These are phyloP conservation scores for Lasiosphaeria ovina DNA, from an alignment of 495 filamentous ascomycete species.

Conservation along the genomic window DNA sequence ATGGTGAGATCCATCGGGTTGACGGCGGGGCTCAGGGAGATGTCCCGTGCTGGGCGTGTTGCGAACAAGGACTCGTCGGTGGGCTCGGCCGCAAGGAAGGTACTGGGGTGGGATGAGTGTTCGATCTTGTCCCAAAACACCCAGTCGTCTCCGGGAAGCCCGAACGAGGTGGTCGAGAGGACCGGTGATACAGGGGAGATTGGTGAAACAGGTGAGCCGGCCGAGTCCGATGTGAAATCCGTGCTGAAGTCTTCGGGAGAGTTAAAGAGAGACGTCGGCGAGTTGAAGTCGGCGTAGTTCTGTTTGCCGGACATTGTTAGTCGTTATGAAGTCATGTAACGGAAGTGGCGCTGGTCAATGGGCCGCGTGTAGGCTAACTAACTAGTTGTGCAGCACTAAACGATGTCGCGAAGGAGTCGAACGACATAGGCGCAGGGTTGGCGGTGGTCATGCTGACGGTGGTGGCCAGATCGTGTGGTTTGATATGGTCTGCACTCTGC, in stretches of 20 bases:
- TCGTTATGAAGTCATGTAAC: background rate
- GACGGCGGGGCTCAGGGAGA: constrained; percentile 28
- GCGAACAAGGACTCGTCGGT: constrained; percentile 16
- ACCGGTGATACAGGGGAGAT: constrained; percentile 20
- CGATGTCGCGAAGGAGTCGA: constrained; percentile 26
- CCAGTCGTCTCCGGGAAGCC: constrained; percentile 25
- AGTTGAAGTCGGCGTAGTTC: constrained; percentile 22
- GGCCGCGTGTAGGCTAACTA: constrained; percentile 15
- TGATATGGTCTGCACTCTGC: too few species aligned
- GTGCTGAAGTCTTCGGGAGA: constrained; percentile 25
- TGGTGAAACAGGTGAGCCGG: constrained; percentile 26
- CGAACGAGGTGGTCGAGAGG: constrained; percentile 26
- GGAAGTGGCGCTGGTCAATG: constrained; percentile 3
- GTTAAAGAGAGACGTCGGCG: constrained; percentile 25
- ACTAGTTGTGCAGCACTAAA: constrained; percentile 24
- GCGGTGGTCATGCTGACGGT: background rate
- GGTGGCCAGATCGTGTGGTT: too few species aligned
- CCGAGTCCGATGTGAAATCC: constrained; percentile 33
- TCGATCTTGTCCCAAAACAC: constrained; percentile 21
- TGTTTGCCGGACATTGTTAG: constrained; percentile 19
- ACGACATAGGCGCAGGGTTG: constrained; percentile 12
- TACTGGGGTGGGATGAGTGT: constrained; percentile 19
- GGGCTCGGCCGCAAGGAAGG: constrained; percentile 20
- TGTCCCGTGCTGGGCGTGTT: constrained; percentile 8
- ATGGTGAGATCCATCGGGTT: constrained; percentile 32